phyloP scores from a whole-genome alignment of 2,329 filamentous ascomycete species.

The Gaeumannomyces tritici region DNA sequence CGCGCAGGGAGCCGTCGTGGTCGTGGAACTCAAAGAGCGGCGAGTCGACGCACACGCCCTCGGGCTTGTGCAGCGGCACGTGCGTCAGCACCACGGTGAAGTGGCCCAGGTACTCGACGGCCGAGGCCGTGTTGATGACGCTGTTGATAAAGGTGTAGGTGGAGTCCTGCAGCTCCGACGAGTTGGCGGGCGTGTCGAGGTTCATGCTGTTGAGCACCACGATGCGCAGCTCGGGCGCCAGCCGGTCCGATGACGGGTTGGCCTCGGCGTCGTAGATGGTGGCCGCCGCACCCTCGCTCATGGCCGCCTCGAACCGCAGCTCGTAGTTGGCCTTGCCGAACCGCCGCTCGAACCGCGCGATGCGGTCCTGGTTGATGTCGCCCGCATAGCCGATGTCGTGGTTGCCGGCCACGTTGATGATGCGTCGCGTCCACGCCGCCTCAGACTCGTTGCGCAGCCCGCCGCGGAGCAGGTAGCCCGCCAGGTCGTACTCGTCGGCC shows the following conservation, averaged over 20 bases:
- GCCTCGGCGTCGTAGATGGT: slow-evolving; percentile 29
- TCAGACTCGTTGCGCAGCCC: slow-evolving; percentile 27
- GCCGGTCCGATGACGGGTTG: slow-evolving; percentile 35
- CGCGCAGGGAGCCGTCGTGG: slow-evolving; percentile 60
- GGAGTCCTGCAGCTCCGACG: slow-evolving; percentile 56
- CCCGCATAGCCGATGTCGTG: slow-evolving; percentile 96
- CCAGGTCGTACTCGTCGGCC: slow-evolving; percentile 35
- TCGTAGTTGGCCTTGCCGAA: slow-evolving; percentile 93
- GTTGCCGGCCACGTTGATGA: slow-evolving; percentile 90
- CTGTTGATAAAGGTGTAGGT: slow-evolving; percentile 72
- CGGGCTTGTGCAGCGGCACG: slow-evolving; percentile 77
- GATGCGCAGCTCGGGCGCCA: slow-evolving; percentile 64
- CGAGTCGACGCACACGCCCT: slow-evolving; percentile 72
- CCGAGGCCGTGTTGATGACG: slow-evolving; percentile 51
- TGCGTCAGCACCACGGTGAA: slow-evolving; percentile 87
- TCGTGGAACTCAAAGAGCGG: slow-evolving; percentile 76
- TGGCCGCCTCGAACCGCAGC: slow-evolving; percentile 52
- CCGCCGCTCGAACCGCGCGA: slow-evolving; percentile 70
- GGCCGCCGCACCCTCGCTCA: slow-evolving; percentile 23
- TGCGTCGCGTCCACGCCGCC: slow-evolving; percentile 55
- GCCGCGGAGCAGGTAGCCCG: slow-evolving; percentile 36
- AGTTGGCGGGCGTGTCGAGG: slow-evolving; percentile 72
- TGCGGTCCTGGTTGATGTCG: slow-evolving; percentile 67
- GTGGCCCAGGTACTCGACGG: slow-evolving; percentile 51
- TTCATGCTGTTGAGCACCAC: slow-evolving; percentile 90